These are phyloP conservation scores for Saprolegnia parasitica DNA, from an alignment of 352 stramenopile genomes.

Conservation along the genomic window DNA sequence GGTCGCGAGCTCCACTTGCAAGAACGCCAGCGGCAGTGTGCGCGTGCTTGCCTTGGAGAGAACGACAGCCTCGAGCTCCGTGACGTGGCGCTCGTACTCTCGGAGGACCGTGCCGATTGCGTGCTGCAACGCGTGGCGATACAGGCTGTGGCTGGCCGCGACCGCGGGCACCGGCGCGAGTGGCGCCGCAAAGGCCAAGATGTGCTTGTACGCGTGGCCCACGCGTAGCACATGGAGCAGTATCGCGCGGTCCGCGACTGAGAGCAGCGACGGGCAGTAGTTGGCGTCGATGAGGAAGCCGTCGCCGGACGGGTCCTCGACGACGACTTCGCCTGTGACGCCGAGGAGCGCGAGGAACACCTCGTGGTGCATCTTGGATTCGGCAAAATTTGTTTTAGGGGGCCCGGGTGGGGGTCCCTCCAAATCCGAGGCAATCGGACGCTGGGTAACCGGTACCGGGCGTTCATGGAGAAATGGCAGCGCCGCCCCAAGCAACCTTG, in stretches of 20 bases:
- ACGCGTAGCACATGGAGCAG: background rate
- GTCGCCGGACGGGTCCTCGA: background rate
- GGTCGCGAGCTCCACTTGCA: conserved; percentile 3
- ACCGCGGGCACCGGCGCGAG: background rate
- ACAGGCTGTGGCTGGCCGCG: background rate
- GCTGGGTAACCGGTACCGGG: background rate
- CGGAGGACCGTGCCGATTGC: background rate
- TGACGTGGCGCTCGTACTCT: conserved; percentile 1
- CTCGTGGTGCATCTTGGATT: conserved; percentile 20
- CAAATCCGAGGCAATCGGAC: background rate
- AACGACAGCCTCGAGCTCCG: background rate
- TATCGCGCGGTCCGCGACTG: background rate
- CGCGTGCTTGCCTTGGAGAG: background rate
- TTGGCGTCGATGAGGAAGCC: background rate
- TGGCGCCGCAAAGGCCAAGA: background rate
- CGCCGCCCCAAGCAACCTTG: background rate
- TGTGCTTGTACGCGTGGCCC: background rate
- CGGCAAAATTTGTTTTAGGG: background rate
- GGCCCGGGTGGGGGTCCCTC: background rate
- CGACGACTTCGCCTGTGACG: conserved; percentile 14
- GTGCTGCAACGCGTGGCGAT: background rate
- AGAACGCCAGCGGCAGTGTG: background rate
- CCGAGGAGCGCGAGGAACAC: conserved; percentile 26
- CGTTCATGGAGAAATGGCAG: background rate
- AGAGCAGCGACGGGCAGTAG: conserved; percentile 1